These are phyloP conservation scores for Cerrena zonata DNA, from an alignment of 1,284 basidiomycete species.

Conservation along the genomic window DNA sequence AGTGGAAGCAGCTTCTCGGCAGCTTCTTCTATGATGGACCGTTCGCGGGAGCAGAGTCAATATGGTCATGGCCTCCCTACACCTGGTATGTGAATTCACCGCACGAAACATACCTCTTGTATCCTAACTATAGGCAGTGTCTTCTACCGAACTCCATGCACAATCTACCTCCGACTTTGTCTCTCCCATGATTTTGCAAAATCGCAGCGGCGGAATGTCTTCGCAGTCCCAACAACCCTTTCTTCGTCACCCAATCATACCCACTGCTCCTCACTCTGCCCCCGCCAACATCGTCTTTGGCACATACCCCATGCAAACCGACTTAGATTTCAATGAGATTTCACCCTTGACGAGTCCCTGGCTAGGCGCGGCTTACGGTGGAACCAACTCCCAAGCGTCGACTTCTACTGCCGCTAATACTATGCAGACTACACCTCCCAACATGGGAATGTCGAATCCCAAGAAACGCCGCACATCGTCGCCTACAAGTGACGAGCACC, in stretches of 20 bases:
- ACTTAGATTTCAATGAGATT: constrained; percentile 59
- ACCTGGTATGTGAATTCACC: constrained; percentile 49
- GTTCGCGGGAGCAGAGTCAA: constrained; percentile 30
- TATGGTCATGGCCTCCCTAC: constrained; percentile 56
- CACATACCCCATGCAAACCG: constrained; percentile 36
- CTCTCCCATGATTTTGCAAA: constrained; percentile 53
- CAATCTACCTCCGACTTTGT: constrained; percentile 56
- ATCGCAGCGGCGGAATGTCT: constrained; percentile 13
- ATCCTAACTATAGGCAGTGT: constrained; percentile 31
- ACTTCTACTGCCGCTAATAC: neutral
- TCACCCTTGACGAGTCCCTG: constrained; percentile 73
- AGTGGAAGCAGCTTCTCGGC: constrained; percentile 37
- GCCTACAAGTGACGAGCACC: constrained; percentile 28
- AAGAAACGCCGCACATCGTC: constrained; percentile 30
- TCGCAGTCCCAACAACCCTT: constrained; percentile 21
- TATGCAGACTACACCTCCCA: neutral
- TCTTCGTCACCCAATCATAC: constrained; percentile 27
- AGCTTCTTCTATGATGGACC: constrained; percentile 30
- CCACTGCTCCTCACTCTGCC: constrained; percentile 40
- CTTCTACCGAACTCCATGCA: constrained; percentile 62
- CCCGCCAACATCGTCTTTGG: constrained; percentile 61
- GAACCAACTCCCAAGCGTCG: constrained; percentile 7
- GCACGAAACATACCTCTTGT: constrained; percentile 1
- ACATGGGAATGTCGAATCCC: constrained; percentile 2
- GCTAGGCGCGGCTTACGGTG: constrained; percentile 48